Conservation (phyloP, 176 grass and related monocot species). For the Coix lacrymajobi region DNA sequence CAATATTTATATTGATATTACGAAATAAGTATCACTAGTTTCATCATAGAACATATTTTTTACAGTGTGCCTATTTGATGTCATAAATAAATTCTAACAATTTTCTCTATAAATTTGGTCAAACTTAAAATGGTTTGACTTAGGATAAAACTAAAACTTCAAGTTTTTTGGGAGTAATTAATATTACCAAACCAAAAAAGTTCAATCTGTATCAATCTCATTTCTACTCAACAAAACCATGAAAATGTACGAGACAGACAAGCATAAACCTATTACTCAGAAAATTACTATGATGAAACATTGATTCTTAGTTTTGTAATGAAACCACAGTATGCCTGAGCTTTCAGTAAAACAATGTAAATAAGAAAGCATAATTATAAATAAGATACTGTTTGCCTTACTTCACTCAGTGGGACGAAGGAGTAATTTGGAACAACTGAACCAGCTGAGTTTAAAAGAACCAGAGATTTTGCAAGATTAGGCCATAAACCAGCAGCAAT, state of each 20-base stretch:
- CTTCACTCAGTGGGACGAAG: conserved; percentile 57
- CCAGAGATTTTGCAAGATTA: conserved; percentile 73
- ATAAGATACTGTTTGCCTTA: conserved; percentile 29
- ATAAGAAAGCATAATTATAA: conserved; percentile 5
- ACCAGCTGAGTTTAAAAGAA: conserved; percentile 90
- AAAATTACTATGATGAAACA: neutral
- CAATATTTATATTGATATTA: neutral
- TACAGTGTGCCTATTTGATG: neutral
- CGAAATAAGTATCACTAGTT: too few species aligned
- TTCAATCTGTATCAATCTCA: neutral
- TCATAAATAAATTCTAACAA: neutral
- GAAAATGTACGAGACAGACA: neutral
- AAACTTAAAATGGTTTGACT: neutral
- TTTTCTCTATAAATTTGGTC: neutral
- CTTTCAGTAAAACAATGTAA: conserved; percentile 8
- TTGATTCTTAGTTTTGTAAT: neutral
- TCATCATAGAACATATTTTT: neutral
- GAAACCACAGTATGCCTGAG: conserved; percentile 1
- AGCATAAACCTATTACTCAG: neutral
- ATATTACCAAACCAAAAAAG: neutral
- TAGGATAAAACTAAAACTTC: neutral
- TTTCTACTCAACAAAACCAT: neutral
- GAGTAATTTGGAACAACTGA: conserved; percentile 74
- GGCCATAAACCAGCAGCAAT: conserved; percentile 75
- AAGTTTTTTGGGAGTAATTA: neutral